phyloP scores from a whole-genome alignment of 495 filamentous ascomycete genomes.

The Bathelium albidoporum region DNA sequence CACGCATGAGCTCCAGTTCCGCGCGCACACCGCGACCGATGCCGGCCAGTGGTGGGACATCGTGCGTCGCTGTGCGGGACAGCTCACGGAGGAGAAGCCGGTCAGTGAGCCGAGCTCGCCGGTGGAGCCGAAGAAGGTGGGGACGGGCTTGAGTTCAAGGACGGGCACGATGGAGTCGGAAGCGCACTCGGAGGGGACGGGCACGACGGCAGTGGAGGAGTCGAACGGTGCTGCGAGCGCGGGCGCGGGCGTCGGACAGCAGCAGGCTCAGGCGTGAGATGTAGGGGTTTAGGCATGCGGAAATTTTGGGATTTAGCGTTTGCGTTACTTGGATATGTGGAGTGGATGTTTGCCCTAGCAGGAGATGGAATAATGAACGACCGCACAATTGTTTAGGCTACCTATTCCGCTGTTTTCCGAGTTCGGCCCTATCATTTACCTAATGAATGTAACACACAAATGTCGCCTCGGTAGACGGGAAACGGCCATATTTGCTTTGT shows the following conservation, averaged over 20 bases:
- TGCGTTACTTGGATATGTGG: not conserved
- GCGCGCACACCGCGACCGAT: conserved; percentile 62
- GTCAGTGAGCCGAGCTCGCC: conserved; percentile 16
- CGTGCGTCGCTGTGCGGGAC: conserved; percentile 37
- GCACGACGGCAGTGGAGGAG: not conserved
- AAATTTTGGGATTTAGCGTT: not conserved
- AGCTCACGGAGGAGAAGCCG: conserved; percentile 23
- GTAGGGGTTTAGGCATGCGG: not conserved
- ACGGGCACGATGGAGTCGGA: not conserved
- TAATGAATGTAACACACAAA: no score
- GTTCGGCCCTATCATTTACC: no score
- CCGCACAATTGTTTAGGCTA: not conserved
- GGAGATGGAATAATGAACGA: not conserved
- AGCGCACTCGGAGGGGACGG: not conserved
- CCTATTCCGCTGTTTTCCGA: no score
- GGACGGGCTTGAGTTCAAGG: not conserved
- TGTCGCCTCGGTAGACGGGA: no score
- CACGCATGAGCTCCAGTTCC: conserved; percentile 55
- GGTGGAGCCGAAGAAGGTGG: not conserved
- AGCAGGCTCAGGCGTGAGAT: not conserved
- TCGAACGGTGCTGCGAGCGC: not conserved
- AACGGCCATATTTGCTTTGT: no score
- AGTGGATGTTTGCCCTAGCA: not conserved
- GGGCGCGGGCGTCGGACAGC: not conserved
- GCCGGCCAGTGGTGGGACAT: conserved; percentile 76